These are phyloP conservation scores for Vanderwaltozyma tropicalis DNA, from an alignment of 805 yeast species.

Conservation along the genomic window DNA sequence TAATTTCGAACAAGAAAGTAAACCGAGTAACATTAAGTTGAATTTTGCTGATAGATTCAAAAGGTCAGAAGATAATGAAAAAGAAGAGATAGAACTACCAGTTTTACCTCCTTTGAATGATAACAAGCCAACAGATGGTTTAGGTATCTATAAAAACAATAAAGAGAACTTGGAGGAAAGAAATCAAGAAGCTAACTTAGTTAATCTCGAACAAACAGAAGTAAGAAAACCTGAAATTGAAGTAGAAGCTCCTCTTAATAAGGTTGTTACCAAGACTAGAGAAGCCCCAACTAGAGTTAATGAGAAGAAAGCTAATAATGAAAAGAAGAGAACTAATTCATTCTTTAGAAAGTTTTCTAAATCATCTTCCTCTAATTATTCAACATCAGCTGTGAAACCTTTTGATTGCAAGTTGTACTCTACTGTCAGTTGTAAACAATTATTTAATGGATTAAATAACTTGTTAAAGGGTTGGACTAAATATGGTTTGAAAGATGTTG, in stretches of 20 bases:
- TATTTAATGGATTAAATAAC: conserved; percentile 54
- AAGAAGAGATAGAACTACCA: conserved; percentile 15
- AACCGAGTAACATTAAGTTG: conserved; percentile 19
- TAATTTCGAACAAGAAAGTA: conserved; percentile 1
- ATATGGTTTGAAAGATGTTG: conserved; percentile 54
- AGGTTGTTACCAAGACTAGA: conserved; percentile 7
- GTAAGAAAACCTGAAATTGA: conserved; percentile 14
- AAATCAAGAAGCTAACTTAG: conserved; percentile 5
- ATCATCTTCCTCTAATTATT: conserved; percentile 1
- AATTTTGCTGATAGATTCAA: conserved; percentile 33
- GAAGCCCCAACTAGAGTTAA: background rate
- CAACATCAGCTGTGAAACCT: background rate
- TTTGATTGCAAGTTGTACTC: conserved; percentile 21
- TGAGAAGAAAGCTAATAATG: background rate
- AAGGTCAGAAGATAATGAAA: background rate
- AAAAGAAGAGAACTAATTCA: conserved; percentile 13
- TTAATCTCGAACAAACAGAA: conserved; percentile 25
- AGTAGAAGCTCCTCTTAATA: conserved; percentile 7
- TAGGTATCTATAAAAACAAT: conserved; percentile 21
- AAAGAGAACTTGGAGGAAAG: conserved; percentile 2
- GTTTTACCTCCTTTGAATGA: conserved; percentile 22
- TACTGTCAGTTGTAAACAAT: conserved; percentile 36
- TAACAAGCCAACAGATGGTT: conserved; percentile 12
- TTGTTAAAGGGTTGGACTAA: conserved; percentile 58
- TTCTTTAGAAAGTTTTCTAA: conserved; percentile 30